Conservation (phyloP, 2,329 filamentous ascomycete genomes). For the Gnomoniopsis sp. region DNA sequence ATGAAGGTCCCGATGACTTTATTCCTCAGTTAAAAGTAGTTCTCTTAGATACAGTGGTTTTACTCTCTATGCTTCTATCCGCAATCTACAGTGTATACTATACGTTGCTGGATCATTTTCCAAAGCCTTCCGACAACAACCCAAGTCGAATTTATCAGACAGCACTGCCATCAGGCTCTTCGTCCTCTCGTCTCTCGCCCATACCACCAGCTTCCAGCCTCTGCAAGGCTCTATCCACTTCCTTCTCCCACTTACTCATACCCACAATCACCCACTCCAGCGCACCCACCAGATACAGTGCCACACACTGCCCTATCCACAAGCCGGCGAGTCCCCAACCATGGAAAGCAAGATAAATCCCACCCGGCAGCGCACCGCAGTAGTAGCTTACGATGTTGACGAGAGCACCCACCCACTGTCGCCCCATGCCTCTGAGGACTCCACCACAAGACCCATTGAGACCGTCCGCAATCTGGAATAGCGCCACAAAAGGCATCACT, state of each 20-base stretch:
- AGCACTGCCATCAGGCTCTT: neutral
- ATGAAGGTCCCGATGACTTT: too few species aligned
- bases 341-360: slow-evolving; percentile 81
- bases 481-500: slow-evolving; percentile 80
- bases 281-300: slow-evolving; percentile 73
- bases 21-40: too few species aligned
- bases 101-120: too few species aligned
- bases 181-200: neutral
- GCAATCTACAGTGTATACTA: neutral
- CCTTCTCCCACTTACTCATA: slow-evolving; percentile 71
- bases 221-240: slow-evolving; percentile 68
- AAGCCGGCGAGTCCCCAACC: slow-evolving; percentile 78
- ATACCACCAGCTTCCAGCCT: slow-evolving; percentile 56
- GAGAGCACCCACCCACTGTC: slow-evolving; percentile 78
- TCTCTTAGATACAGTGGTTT: too few species aligned
- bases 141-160: neutral
- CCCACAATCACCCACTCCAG: slow-evolving; percentile 79
- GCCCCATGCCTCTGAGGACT: slow-evolving; percentile 75
- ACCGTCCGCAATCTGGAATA: slow-evolving; percentile 89
- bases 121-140: neutral
- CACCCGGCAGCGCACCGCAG: slow-evolving; percentile 73
- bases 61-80: too few species aligned
- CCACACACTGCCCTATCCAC: slow-evolving; percentile 81
- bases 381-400: slow-evolving; percentile 86
- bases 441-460: slow-evolving; percentile 84